Base-by-base conservation (phyloP, 495 filamentous ascomycete genomes). In the Aspergillus heteromorphus region DNA sequence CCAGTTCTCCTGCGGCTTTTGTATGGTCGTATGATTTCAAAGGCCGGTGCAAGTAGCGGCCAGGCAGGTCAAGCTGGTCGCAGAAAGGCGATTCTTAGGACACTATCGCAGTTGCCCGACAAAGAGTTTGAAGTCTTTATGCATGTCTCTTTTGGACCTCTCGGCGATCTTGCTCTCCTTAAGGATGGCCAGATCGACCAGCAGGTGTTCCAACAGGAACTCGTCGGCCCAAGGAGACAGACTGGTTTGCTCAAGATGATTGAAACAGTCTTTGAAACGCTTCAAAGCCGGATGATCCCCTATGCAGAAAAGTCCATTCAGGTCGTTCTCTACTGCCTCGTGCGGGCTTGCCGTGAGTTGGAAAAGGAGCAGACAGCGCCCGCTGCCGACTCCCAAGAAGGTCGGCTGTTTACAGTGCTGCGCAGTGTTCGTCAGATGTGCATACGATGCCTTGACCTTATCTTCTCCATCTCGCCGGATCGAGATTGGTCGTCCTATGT, bases 241-340 rank as follows among this genome's bases (percentile, higher is more conserved):
- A 74, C 91, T 49, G 93, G 93, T 67, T 74, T 96, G 57, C 66
- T 96, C 40, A 91, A 91, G 63, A 92, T 97, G 89, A 76, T 93
- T 40, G 85, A 91, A 49, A 84, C 90, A n/a, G 80, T 97, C 64
- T 83, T 96, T 56, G 84, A 85, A 20, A 88, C 91, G 27, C 78
- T 97, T 20, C 88, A 90, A 40, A 82, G 74, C 14, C 83, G 80
- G 18, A 79, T 95, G 51, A 53, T 68, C 5, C 74, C 82, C 1
- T 89, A 85, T 55, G 74, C 84, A 23, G 67, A 76, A 31, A 73
- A 77, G 10, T 68, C 97, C 6, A 73, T 89, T 61, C 81, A 91
- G 61, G 81, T 89, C 2, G 73, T 95, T 6, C 66, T 97, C 2
- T 91, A 88, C 61, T 95, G 88, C 61, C 72, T 92, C 19, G 74